Conservation (phyloP, 768 basidiomycete genomes). For the Pulveroboletus sp. region DNA sequence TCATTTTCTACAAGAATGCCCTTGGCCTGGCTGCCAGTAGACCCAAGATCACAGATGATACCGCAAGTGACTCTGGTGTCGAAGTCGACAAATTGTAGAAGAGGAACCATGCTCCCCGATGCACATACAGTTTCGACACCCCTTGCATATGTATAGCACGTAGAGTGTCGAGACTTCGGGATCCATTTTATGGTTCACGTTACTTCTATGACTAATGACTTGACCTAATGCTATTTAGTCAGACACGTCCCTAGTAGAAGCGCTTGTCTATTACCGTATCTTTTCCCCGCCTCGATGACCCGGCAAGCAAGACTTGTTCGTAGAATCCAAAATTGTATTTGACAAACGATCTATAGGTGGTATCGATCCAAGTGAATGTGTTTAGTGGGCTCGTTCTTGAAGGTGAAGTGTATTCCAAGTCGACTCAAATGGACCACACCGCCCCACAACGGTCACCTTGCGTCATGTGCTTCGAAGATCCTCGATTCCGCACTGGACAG, state of each 20-base stretch:
- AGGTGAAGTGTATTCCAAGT: no score
- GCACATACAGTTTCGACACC: slow-evolving; percentile 1
- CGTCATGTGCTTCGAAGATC: no score
- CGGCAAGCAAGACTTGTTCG: no score
- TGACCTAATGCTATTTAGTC: neutral
- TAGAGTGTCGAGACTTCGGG: no score
- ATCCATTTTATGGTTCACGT: neutral
- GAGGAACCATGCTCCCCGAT: slow-evolving; percentile 2
- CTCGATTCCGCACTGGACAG: no score
- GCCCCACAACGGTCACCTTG: no score
- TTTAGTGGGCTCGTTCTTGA: no score
- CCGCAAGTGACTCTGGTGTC: slow-evolving; percentile 64
- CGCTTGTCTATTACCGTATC: neutral
- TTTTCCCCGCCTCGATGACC: no score
- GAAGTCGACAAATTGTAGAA: slow-evolving; percentile 44
- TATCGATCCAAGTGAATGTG: no score
- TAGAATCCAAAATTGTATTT: no score
- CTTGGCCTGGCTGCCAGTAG: slow-evolving; percentile 70
- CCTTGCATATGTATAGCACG: slow-evolving; percentile 8
- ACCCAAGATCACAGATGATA: slow-evolving; percentile 60
- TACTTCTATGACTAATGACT: neutral
- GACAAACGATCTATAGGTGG: no score
- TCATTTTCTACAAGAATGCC: slow-evolving; percentile 90
- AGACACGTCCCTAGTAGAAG: neutral
- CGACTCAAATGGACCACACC: no score